Conservation (phyloP, 495 filamentous ascomycete genomes). For the Terfezia claveryi region DNA sequence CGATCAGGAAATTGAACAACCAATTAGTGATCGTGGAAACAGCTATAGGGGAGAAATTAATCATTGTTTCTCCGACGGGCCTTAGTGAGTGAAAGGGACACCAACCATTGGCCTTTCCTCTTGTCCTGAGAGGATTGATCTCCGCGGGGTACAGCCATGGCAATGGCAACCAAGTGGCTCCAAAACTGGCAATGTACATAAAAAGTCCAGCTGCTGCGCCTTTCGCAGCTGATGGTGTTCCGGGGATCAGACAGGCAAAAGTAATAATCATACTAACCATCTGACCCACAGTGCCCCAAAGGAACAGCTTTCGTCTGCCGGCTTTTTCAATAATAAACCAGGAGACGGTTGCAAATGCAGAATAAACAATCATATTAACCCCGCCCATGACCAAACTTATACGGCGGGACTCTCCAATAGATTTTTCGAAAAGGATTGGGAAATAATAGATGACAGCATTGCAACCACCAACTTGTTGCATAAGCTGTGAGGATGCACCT, state of each 20-base stretch:
- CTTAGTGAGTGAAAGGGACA: neutral
- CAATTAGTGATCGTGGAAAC: conserved; percentile 57
- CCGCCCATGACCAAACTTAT: conserved; percentile 51
- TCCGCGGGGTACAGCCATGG: conserved; percentile 48
- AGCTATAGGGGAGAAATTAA: conserved; percentile 18
- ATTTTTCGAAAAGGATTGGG: conserved; percentile 49
- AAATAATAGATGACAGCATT: conserved; percentile 77
- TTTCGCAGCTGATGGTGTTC: conserved; percentile 29
- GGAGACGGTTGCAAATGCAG: conserved; percentile 52
- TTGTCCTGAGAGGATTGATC: conserved; percentile 53
- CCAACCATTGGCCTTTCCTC: conserved; percentile 40
- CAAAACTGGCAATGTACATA: conserved; percentile 54
- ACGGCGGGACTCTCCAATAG: conserved; percentile 33
- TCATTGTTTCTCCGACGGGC: too few relatives aligned
- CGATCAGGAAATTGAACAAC: conserved; percentile 61
- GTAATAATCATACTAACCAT: conserved; percentile 49
- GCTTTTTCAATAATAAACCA: conserved; percentile 64
- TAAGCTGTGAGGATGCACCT: conserved; percentile 41
- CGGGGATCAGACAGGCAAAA: conserved; percentile 49
- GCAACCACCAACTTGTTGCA: conserved; percentile 51
- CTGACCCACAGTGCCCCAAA: conserved; percentile 48
- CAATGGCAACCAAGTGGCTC: conserved; percentile 51
- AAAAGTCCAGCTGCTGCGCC: conserved; percentile 60
- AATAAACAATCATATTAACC: conserved; percentile 61
- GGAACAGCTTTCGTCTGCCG: conserved; percentile 49